Conservation (phyloP, 208 protist species). For the Naegleria fowleri region DNA sequence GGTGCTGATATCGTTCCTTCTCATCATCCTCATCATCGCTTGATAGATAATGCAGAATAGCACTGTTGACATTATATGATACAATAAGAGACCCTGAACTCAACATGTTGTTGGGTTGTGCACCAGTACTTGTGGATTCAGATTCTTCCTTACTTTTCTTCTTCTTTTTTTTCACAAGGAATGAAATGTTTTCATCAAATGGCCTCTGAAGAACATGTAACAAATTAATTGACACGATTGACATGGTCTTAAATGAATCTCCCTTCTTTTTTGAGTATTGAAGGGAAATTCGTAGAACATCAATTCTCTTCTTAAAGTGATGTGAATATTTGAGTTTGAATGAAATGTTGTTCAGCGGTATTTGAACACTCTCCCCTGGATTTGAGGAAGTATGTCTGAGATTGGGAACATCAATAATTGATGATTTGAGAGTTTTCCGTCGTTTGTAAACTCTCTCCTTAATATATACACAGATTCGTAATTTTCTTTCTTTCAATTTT, state of each 20-base stretch:
- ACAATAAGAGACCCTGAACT: not conserved
- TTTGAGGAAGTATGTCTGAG: not conserved
- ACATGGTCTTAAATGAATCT: not conserved
- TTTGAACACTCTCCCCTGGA: not conserved
- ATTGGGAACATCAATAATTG: not conserved
- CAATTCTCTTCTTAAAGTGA: not conserved
- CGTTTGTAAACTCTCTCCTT: not conserved
- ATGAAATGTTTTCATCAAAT: not conserved
- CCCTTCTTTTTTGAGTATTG: not conserved
- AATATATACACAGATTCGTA: not conserved
- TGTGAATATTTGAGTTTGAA: not conserved
- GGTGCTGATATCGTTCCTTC: not conserved
- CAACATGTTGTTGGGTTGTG: not conserved
- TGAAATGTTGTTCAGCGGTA: not conserved
- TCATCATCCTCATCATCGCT: not conserved
- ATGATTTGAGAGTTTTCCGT: not conserved
- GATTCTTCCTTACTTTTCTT: not conserved
- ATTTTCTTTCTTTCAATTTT: not conserved
- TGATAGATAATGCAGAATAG: not conserved
- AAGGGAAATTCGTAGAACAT: not conserved
- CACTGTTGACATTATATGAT: not conserved
- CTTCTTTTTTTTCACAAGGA: not conserved
- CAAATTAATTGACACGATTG: not conserved
- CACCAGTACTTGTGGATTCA: not conserved
- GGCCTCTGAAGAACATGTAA: not conserved